A percentile compares a stretch with the other conserved stretches of the same genome.
Conservation (phyloP, 176 grass and related monocot species). For the Canna indica region DNA sequence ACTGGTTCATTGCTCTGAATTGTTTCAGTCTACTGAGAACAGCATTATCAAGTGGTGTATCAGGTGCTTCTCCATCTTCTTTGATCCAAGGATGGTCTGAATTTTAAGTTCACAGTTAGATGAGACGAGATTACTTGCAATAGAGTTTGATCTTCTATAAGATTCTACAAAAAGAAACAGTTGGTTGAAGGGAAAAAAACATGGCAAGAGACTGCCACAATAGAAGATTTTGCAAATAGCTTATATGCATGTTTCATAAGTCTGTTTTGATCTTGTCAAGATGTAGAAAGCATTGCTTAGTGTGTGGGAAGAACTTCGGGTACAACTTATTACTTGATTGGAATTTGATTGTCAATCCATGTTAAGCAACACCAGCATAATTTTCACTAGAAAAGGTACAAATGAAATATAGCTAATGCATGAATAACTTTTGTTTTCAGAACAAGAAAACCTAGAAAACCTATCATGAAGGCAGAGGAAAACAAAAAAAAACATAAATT, state of each 20-base stretch:
- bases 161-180: neutral
- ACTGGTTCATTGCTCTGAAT: constrained; percentile 23
- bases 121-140: neutral
- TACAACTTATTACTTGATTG: too few species aligned
- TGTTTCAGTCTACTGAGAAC: constrained; percentile 19
- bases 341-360: neutral
- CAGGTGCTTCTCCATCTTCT: constrained; percentile 22
- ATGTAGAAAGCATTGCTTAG: neutral
- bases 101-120: neutral
- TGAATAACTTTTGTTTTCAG: too few species aligned
- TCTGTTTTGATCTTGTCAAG: neutral
- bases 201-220: neutral
- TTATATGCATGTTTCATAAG: neutral
- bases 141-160: neutral
- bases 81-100: constrained; percentile 24
- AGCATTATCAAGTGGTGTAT: constrained; percentile 23
- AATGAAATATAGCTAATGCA: too few species aligned
- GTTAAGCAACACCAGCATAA: too few species aligned
- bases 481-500: neutral
- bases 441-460: too few species aligned
- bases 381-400: too few species aligned
- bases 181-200: neutral
- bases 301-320: too few species aligned
- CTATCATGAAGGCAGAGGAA: neutral
- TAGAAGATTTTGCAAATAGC: neutral